Conservation (phyloP, 768 basidiomycete genomes). For the Sarcodon aspratus region DNA sequence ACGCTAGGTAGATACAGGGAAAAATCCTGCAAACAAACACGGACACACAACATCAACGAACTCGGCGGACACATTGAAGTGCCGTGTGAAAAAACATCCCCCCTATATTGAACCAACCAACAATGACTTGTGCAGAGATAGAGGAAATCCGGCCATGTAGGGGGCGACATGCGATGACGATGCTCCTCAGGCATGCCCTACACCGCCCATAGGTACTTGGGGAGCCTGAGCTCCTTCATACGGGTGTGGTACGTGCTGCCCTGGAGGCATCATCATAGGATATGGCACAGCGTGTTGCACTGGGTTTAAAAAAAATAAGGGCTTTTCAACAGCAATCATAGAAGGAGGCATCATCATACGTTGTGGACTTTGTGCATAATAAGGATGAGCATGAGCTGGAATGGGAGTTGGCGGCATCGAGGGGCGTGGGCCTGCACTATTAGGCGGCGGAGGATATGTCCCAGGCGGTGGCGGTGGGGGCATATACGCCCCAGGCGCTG, state of each 20-base stretch:
- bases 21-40: no score
- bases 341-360: slow-evolving; percentile 32
- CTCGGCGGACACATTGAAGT: no score
- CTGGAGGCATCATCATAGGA: slow-evolving; percentile 88
- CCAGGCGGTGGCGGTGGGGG: slow-evolving; percentile 64
- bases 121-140: no score
- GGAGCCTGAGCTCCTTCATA: slow-evolving; percentile 64
- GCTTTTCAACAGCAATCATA: slow-evolving; percentile 7
- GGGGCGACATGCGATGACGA: no score
- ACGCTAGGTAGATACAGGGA: no score
- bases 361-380: slow-evolving; percentile 87
- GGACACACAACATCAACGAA: no score
- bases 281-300: slow-evolving; percentile 83
- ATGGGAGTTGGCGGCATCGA: slow-evolving; percentile 92
- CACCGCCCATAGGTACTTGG: slow-evolving; percentile 68
- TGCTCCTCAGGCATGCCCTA: slow-evolving; percentile 40
- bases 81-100: no score
- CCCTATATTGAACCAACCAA: no score
- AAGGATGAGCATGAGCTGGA: slow-evolving; percentile 76
- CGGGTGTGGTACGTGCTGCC: slow-evolving; percentile 50
- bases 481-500: slow-evolving; percentile 74
- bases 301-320: slow-evolving; percentile 18
- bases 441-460: slow-evolving; percentile 68
- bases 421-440: slow-evolving; percentile 67
- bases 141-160: no score